A percentile compares a stretch with the other conserved stretches of the same genome.
Conservation (phyloP, 1,284 basidiomycete species). For the Tremellales sp. region DNA sequence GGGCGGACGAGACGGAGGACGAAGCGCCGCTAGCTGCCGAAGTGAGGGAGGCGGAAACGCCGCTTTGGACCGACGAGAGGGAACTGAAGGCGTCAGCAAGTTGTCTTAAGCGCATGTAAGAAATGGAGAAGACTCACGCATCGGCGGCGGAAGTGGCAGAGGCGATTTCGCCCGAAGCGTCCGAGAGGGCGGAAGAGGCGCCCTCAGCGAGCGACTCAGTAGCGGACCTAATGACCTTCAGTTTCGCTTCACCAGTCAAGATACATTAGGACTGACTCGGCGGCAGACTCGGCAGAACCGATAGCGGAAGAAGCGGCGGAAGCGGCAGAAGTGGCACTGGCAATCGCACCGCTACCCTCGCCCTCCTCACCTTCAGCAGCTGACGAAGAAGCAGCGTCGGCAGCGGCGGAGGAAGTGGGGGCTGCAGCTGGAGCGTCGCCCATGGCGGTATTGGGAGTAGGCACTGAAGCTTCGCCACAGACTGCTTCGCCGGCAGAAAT, state of each 20-base stretch:
- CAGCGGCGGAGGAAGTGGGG: conserved; percentile 1
- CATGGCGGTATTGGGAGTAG: conserved; percentile 5
- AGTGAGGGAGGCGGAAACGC: conserved; percentile 5
- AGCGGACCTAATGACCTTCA: background rate
- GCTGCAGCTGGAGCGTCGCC: conserved; percentile 5
- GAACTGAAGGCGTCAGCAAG: conserved; percentile 1
- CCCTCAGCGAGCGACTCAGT: background rate
- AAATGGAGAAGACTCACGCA: background rate
- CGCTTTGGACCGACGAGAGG: background rate
- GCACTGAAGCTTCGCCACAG: conserved; percentile 6
- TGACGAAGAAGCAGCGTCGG: background rate
- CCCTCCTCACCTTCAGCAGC: background rate
- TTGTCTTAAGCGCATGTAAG: background rate
- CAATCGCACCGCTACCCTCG: background rate
- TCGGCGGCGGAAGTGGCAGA: conserved; percentile 1
- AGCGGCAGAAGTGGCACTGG: background rate
- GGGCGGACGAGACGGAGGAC: conserved; percentile 6
- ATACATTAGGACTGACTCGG: background rate
- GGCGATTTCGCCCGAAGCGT: background rate
- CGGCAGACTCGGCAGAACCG: conserved; percentile 3
- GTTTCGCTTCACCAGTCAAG: conserved; percentile 1
- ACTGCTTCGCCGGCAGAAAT: conserved; percentile 12
- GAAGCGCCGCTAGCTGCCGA: conserved; percentile 2
- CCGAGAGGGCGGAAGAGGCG: background rate
- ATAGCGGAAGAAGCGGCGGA: background rate